These are phyloP conservation scores for Chrysochromulina tobinii DNA, from an alignment of 78 protist genomes.

Conservation along the genomic window DNA sequence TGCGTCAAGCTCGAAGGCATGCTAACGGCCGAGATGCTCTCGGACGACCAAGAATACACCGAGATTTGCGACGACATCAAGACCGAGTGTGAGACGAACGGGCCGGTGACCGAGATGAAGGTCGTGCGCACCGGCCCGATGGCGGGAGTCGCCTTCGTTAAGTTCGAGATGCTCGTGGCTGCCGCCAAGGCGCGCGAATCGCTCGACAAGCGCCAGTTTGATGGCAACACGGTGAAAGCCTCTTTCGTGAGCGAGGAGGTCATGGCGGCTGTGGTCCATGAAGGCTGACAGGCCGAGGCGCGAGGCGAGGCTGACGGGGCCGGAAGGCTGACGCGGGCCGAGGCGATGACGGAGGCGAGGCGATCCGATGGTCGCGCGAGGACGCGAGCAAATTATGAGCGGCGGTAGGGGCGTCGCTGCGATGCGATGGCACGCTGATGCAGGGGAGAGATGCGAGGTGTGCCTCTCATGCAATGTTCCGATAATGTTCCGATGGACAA, in stretches of 20 bases:
- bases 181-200: not conserved
- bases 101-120: not conserved
- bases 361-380: no score
- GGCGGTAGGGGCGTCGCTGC: no score
- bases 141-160: not conserved
- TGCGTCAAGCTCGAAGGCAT: not conserved
- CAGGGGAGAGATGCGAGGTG: no score
- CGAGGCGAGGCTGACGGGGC: no score
- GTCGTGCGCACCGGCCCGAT: not conserved
- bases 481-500: no score
- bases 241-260: not conserved
- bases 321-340: no score
- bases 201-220: not conserved
- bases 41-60: not conserved
- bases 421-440: no score
- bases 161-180: not conserved
- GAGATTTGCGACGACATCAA: not conserved
- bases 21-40: not conserved
- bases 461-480: no score
- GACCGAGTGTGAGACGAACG: not conserved
- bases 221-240: not conserved
- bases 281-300: no score
- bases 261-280: no score
- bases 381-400: no score
- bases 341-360: no score